Evolutionary conservation across 2,329 filamentous ascomycete species (phyloP).

Genomic region (Cladophialophora psammophila): DNA sequence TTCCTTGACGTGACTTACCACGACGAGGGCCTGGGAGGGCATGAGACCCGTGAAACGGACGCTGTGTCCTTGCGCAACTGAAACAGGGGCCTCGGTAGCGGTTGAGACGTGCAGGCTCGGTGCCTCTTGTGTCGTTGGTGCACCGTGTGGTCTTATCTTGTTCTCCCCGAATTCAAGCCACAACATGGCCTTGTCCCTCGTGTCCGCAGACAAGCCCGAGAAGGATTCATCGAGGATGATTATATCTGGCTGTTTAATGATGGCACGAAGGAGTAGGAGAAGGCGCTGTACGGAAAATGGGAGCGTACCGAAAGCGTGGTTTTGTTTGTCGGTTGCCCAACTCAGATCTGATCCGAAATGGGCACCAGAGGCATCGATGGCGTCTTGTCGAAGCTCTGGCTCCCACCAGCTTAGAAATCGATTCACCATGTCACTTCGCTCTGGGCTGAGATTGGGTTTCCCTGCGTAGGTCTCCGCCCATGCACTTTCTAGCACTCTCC

Average conservation of each 20-base stretch:
- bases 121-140: not conserved
- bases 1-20: slow-evolving; percentile 88
- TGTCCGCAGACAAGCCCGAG: slow-evolving; percentile 79
- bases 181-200: slow-evolving; percentile 84
- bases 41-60: slow-evolving; percentile 66
- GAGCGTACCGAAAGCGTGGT: slow-evolving; percentile 70
- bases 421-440: slow-evolving; percentile 68
- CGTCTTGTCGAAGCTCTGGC: slow-evolving; percentile 72
- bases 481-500: slow-evolving; percentile 80
- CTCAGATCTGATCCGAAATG: slow-evolving; percentile 31
- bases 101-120: not conserved
- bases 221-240: slow-evolving; percentile 89
- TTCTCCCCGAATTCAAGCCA: slow-evolving; percentile 72
- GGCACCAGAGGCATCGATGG: slow-evolving; percentile 33
- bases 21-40: slow-evolving; percentile 80
- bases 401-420: slow-evolving; percentile 79
- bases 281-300: slow-evolving; percentile 85
- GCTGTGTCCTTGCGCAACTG: not conserved
- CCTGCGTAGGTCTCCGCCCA: slow-evolving; percentile 88
- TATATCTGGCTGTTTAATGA: slow-evolving; percentile 81
- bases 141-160: slow-evolving; percentile 48
- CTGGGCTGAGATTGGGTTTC: slow-evolving; percentile 68
- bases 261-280: slow-evolving; percentile 79
- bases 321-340: slow-evolving; percentile 35
- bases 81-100: too few species aligned